Conservation (phyloP, 768 basidiomycete species). For the Crucibulum laeve region DNA sequence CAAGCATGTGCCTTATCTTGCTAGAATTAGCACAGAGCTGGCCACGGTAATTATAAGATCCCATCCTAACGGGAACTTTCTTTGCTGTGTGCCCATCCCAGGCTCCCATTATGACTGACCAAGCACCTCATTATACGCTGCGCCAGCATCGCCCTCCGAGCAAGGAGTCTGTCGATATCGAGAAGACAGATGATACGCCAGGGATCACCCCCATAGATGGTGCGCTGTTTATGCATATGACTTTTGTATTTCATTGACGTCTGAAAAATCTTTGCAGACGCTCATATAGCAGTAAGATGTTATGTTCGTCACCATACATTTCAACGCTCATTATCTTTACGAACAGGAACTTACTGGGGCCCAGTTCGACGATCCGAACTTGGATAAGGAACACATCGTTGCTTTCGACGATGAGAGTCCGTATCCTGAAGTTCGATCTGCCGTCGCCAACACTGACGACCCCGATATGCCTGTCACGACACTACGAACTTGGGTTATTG, state of each 20-base stretch:
- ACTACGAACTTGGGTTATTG: conserved; percentile 47
- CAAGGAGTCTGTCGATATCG: conserved; percentile 15
- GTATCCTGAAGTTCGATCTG: conserved; percentile 71
- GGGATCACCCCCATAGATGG: conserved; percentile 15
- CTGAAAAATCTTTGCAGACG: conserved; percentile 11
- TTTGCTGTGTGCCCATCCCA: conserved; percentile 11
- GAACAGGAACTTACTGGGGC: conserved; percentile 25
- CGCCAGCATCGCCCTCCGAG: conserved; percentile 13
- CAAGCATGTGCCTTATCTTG: conserved; percentile 20
- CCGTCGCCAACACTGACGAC: conserved; percentile 65
- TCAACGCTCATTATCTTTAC: conserved; percentile 7
- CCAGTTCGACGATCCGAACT: conserved; percentile 39
- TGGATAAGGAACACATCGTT: conserved; percentile 33
- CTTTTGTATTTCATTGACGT: not conserved
- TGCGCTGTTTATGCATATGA: conserved; percentile 10
- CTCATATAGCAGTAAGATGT: conserved; percentile 23
- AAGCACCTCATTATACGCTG: conserved; percentile 17
- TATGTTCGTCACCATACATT: not conserved
- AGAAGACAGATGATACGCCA: conserved; percentile 18
- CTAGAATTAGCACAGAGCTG: conserved; percentile 10
- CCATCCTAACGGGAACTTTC: not conserved
- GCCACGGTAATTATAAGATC: conserved; percentile 14
- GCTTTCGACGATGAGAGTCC: conserved; percentile 64
- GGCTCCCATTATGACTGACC: conserved; percentile 17
- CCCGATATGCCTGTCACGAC: conserved; percentile 53